phyloP scores from a whole-genome alignment of 768 basidiomycete genomes.

The Tulasnella sp. region DNA sequence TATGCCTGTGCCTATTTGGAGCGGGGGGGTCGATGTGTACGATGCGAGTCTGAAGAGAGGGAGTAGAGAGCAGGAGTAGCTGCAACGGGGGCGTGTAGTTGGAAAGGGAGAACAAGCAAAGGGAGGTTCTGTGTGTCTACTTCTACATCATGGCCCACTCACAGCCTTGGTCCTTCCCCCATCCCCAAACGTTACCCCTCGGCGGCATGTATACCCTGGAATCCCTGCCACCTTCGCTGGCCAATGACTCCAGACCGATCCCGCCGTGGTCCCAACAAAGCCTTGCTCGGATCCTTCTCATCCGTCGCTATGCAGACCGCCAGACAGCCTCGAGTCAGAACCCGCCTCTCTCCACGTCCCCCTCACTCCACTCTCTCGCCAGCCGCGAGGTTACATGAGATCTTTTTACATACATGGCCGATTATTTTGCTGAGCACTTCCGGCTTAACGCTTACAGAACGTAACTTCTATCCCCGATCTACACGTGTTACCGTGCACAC shows the following conservation, averaged over 20 bases:
- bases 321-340: not conserved
- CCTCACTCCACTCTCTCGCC: too few relatives aligned
- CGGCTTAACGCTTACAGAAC: not conserved
- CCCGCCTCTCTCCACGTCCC: too few relatives aligned
- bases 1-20: not conserved
- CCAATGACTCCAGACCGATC: too few relatives aligned
- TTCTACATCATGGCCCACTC: not conserved
- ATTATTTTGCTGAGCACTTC: not conserved
- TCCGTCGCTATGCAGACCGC: not conserved
- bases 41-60: not conserved
- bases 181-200: not conserved
- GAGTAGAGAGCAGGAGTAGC: not conserved
- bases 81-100: not conserved
- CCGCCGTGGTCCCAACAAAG: not conserved
- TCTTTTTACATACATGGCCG: not conserved
- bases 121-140: slow-evolving; percentile 7
- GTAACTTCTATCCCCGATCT: not conserved
- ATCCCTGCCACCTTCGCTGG: not conserved
- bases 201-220: not conserved
- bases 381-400: not conserved
- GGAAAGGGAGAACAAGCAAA: slow-evolving; percentile 7
- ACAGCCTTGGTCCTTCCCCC: not conserved
- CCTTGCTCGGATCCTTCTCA: not conserved
- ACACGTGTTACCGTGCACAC: slow-evolving; percentile 9
- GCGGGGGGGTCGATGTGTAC: not conserved